These are phyloP conservation scores for Mortierella sp. DNA, from an alignment of 371 early-diverging fungal genomes.

Conservation along the genomic window DNA sequence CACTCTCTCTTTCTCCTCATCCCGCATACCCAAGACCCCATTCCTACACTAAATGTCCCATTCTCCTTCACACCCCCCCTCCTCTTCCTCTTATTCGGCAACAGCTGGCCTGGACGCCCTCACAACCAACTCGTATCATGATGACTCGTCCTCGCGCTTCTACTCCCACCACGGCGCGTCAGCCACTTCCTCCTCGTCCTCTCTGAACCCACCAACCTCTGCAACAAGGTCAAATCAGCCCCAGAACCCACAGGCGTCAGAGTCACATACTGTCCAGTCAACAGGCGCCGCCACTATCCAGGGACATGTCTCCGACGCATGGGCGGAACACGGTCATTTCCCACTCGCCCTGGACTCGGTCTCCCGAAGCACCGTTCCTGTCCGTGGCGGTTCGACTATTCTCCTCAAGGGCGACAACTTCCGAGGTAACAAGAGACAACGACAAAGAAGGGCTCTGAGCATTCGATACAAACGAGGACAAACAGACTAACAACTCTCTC, in stretches of 20 bases:
- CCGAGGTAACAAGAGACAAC: not conserved
- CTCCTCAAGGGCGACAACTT: conserved; percentile 5
- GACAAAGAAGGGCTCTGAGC: not conserved
- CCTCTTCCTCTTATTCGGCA: not conserved
- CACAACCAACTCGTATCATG: not conserved
- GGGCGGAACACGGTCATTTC: conserved; percentile 7
- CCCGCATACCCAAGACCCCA: not conserved
- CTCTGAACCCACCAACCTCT: not conserved
- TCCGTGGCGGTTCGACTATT: not conserved
- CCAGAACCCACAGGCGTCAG: not conserved
- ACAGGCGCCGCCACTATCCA: not conserved
- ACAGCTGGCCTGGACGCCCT: not conserved
- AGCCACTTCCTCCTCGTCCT: not conserved
- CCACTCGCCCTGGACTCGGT: conserved; percentile 4
- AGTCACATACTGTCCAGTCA: not conserved
- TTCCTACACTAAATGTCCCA: not conserved
- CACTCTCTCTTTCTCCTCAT: not conserved
- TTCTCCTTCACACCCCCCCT: not conserved
- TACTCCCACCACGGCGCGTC: conserved; percentile 1
- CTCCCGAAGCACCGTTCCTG: not conserved
- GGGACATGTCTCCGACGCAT: conserved; percentile 1
- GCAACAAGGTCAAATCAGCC: not conserved
- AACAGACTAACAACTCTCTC: not conserved
- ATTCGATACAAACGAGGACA: not conserved
- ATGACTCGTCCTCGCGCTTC: conserved; percentile 5